phyloP scores from a whole-genome alignment of 495 filamentous ascomycete species.

The Xylaria scruposa region DNA sequence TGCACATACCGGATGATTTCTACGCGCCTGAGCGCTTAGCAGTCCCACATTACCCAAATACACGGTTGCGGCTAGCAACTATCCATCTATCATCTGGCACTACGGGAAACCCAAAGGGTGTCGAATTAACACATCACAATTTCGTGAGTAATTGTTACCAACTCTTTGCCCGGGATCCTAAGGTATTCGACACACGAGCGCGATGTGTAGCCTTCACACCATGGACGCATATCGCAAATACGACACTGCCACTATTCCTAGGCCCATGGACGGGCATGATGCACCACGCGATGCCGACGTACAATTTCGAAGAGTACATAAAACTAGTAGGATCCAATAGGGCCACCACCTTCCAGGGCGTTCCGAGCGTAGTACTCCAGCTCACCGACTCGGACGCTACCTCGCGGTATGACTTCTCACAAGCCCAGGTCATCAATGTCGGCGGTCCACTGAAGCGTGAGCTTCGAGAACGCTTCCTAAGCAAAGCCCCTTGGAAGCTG shows the following conservation, averaged over 20 bases:
- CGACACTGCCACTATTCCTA: slow-evolving; percentile 45
- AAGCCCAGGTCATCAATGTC: slow-evolving; percentile 35
- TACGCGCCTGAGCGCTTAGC: slow-evolving; percentile 35
- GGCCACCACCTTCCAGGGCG: slow-evolving; percentile 36
- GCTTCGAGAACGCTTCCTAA: slow-evolving; percentile 26
- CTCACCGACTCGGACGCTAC: slow-evolving; percentile 35
- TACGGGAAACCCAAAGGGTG: slow-evolving; percentile 78
- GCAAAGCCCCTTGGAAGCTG: slow-evolving; percentile 33
- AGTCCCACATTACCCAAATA: slow-evolving; percentile 45
- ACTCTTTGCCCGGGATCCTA: slow-evolving; percentile 41
- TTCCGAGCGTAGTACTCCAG: slow-evolving; percentile 37
- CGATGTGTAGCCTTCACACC: slow-evolving; percentile 47
- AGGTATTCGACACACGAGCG: slow-evolving; percentile 36
- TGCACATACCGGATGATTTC: slow-evolving; percentile 36
- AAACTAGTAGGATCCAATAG: slow-evolving; percentile 32
- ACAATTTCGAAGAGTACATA: slow-evolving; percentile 35
- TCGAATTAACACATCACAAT: slow-evolving; percentile 76
- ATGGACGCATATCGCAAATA: slow-evolving; percentile 48
- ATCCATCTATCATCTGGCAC: slow-evolving; percentile 60
- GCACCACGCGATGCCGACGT: slow-evolving; percentile 39
- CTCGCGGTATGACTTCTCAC: slow-evolving; percentile 32
- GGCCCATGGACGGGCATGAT: slow-evolving; percentile 39
- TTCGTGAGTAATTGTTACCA: slow-evolving; percentile 65
- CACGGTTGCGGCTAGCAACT: slow-evolving; percentile 31
- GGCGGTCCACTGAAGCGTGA: slow-evolving; percentile 33